phyloP scores from a whole-genome alignment of 768 basidiomycete species.

The Punctularia strigosozonata region DNA sequence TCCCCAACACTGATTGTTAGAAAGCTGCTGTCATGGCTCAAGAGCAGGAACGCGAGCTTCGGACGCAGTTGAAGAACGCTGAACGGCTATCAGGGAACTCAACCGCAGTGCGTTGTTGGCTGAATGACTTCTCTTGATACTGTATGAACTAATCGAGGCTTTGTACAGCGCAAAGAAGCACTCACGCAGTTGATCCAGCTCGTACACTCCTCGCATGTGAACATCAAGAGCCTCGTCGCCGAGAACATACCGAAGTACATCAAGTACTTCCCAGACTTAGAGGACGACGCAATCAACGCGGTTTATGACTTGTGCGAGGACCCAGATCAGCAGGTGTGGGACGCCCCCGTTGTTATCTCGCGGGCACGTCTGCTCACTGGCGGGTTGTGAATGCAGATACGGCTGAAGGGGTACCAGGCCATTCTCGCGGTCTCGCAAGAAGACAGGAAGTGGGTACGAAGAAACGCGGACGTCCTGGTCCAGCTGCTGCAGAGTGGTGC shows the following conservation, averaged over 20 bases:
- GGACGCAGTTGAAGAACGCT: too few species aligned
- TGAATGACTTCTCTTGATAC: too few species aligned
- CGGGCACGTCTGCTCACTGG: background rate
- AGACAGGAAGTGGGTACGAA: constrained; percentile 47
- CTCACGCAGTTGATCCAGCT: constrained; percentile 42
- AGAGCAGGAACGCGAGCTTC: too few species aligned
- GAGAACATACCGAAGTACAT: constrained; percentile 45
- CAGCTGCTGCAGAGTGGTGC: constrained; percentile 65
- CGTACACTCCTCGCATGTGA: constrained; percentile 32
- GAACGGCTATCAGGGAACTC: too few species aligned
- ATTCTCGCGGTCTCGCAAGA: constrained; percentile 38
- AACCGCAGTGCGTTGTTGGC: too few species aligned
- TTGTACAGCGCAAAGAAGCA: constrained; percentile 43
- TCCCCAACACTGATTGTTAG: too few species aligned
- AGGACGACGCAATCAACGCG: constrained; percentile 67
- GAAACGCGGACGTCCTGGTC: constrained; percentile 67
- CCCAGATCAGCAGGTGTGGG: constrained; percentile 36
- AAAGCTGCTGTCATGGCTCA: too few species aligned
- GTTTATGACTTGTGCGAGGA: constrained; percentile 74
- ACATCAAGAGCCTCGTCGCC: constrained; percentile 47
- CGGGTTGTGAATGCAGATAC: constrained; percentile 30
- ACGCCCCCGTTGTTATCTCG: background rate
- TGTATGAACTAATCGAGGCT: too few species aligned
- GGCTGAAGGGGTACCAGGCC: constrained; percentile 56
- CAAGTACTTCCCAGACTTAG: constrained; percentile 57